phyloP scores from a whole-genome alignment of 176 grass and related monocot species.

The Thalia dealbata region DNA sequence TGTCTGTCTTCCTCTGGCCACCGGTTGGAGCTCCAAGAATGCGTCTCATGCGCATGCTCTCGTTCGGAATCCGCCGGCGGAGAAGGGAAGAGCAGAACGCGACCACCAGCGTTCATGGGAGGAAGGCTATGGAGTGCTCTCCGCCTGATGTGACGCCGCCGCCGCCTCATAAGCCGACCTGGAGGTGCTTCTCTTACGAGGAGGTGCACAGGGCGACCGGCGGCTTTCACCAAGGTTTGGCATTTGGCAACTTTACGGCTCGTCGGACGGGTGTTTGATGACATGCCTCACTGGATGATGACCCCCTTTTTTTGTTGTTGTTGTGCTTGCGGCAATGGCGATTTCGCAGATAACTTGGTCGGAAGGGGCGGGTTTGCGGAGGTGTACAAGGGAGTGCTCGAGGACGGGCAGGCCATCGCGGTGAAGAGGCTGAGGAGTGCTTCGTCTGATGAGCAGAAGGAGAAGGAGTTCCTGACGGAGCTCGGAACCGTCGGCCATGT shows the following conservation, averaged over 20 bases:
- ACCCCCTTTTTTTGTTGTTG: background rate
- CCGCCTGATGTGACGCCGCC: background rate
- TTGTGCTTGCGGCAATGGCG: background rate
- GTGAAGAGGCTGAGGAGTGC: conserved; percentile 57
- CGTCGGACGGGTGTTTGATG: background rate
- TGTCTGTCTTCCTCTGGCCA: no score
- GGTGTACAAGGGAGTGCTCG: conserved; percentile 67
- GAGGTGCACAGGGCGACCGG: background rate
- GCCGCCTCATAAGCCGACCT: conserved; percentile 31
- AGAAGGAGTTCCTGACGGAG: conserved; percentile 89
- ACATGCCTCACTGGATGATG: no score
- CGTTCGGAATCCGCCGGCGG: background rate
- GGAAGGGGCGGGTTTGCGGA: conserved; percentile 77
- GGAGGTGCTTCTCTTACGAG: conserved; percentile 55
- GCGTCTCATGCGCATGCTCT: background rate
- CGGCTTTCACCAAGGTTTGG: conserved; percentile 58
- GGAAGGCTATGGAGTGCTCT: background rate
- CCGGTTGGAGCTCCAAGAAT: background rate
- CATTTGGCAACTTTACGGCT: background rate
- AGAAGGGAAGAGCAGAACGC: background rate
- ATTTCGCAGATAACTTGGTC: conserved; percentile 54
- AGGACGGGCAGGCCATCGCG: conserved; percentile 46
- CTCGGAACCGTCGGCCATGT: conserved; percentile 78
- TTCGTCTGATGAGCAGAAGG: conserved; percentile 63
- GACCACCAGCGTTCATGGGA: background rate